Evolutionary conservation across 2,329 filamentous ascomycete species (phyloP).

Genomic region (Aspergillus oerlinghausenensis): DNA sequence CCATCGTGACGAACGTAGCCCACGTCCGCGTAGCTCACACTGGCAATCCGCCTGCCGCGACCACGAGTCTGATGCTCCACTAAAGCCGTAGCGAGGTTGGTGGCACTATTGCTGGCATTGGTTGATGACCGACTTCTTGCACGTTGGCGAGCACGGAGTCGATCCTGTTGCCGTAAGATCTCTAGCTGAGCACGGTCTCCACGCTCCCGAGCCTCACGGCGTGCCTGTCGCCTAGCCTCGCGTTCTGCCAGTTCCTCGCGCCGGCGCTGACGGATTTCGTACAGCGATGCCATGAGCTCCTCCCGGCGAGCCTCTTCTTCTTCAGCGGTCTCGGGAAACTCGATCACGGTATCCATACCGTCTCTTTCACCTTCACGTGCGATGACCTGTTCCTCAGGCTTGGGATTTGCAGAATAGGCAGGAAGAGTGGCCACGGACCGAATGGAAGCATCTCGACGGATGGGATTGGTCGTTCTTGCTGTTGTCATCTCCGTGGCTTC

Average conservation of each 20-base stretch:
- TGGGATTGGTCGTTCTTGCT: slow-evolving; percentile 29
- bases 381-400: slow-evolving; percentile 74
- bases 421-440: slow-evolving; percentile 94
- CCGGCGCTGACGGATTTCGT: slow-evolving; percentile 78
- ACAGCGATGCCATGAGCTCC: slow-evolving; percentile 86
- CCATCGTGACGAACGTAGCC: slow-evolving; percentile 48
- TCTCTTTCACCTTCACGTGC: slow-evolving; percentile 86
- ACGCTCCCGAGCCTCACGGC: slow-evolving; percentile 66
- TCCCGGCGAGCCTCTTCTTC: slow-evolving; percentile 76
- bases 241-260: slow-evolving; percentile 71
- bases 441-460: slow-evolving; percentile 80
- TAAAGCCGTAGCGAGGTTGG: slow-evolving; percentile 27
- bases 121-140: slow-evolving; percentile 26
- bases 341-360: slow-evolving; percentile 85
- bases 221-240: slow-evolving; percentile 65
- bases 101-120: slow-evolving; percentile 35
- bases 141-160: slow-evolving; percentile 49
- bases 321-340: slow-evolving; percentile 74
- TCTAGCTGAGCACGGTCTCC: slow-evolving; percentile 68
- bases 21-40: slow-evolving; percentile 44
- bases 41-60: slow-evolving; percentile 43
- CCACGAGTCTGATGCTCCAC: slow-evolving; percentile 42
- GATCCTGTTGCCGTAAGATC: slow-evolving; percentile 54
- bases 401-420: slow-evolving; percentile 69
- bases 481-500: slow-evolving; percentile 28